phyloP scores from a whole-genome alignment of 2,329 filamentous ascomycete genomes.

The Exophiala sp. region DNA sequence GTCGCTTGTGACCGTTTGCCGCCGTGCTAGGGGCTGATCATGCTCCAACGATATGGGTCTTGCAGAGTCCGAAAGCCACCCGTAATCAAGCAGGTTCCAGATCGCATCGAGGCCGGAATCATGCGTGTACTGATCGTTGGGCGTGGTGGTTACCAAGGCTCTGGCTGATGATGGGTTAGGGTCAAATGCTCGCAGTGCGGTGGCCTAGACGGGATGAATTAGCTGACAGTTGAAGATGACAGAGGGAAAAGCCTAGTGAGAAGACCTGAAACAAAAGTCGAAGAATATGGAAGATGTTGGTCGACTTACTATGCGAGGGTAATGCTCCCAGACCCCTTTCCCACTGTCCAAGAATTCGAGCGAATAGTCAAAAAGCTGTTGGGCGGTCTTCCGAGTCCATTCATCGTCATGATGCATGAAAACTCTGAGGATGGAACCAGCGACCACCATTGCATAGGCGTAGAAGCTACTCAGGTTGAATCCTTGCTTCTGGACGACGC shows the following conservation, averaged over 20 bases:
- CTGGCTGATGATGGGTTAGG: conserved; percentile 8
- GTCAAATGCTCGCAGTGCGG: conserved; percentile 3
- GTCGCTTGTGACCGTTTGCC: neutral
- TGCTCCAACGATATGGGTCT: neutral
- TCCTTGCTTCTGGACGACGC: conserved; percentile 27
- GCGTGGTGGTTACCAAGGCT: conserved; percentile 6
- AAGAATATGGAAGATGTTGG: neutral
- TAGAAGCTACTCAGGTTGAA: conserved; percentile 32
- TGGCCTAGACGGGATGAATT: conserved; percentile 2
- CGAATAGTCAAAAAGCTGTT: conserved; percentile 9
- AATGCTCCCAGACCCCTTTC: conserved; percentile 10
- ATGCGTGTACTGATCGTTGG: neutral
- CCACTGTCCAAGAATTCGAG: conserved; percentile 9
- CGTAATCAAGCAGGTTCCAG: conserved; percentile 18
- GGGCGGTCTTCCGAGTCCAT: conserved; percentile 4
- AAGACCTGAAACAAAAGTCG: no score
- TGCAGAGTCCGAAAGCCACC: conserved; percentile 17
- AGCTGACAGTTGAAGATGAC: neutral
- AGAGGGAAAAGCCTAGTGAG: no score
- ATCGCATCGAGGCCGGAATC: conserved; percentile 8
- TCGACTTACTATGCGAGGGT: conserved; percentile 10
- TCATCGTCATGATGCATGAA: conserved; percentile 13
- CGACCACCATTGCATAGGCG: conserved; percentile 33
- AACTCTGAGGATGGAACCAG: conserved; percentile 20
- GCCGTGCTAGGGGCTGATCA: neutral